These are phyloP conservation scores for Paramyrothecium sp. DNA, from an alignment of 2,329 filamentous ascomycete genomes.

Conservation along the genomic window DNA sequence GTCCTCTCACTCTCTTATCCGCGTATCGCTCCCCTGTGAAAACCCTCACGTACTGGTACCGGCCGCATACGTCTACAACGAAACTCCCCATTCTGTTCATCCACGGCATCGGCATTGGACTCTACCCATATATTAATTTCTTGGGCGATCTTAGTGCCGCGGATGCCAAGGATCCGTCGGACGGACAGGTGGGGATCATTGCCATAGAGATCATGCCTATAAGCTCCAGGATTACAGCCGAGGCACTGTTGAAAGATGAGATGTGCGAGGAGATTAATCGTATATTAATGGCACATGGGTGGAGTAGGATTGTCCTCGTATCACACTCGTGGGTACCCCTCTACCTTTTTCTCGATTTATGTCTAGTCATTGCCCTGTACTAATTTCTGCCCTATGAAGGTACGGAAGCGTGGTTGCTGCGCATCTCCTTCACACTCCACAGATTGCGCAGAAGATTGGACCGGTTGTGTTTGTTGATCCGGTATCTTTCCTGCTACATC, in stretches of 20 bases:
- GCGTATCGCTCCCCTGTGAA: constrained; percentile 43
- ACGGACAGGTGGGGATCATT: constrained; percentile 55
- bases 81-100: constrained; percentile 59
- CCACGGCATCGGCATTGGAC: constrained; percentile 55
- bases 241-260: constrained; percentile 43
- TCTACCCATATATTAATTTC: constrained; percentile 56
- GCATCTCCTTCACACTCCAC: constrained; percentile 48
- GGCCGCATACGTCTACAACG: constrained; percentile 56
- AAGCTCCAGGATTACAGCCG: constrained; percentile 53
- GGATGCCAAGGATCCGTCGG: constrained; percentile 22
- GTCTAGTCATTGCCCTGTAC: constrained; percentile 3
- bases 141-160: constrained; percentile 47
- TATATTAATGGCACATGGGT: constrained; percentile 50
- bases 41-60: constrained; percentile 57
- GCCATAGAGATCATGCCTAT: constrained; percentile 59
- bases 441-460: constrained; percentile 33
- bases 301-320: constrained; percentile 50
- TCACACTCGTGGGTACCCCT: constrained; percentile 39
- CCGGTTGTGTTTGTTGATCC: constrained; percentile 57
- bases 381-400: constrained; percentile 13
- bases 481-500: constrained; percentile 57
- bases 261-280: constrained; percentile 50
- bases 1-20: constrained; percentile 46
- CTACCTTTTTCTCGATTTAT: neutral
- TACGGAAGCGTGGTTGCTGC: constrained; percentile 57